A percentile compares a stretch with the other conserved stretches of the same genome.
Evolutionary conservation across 2,329 filamentous ascomycete genomes (phyloP).

Genomic region (Clonostachys solani): DNA sequence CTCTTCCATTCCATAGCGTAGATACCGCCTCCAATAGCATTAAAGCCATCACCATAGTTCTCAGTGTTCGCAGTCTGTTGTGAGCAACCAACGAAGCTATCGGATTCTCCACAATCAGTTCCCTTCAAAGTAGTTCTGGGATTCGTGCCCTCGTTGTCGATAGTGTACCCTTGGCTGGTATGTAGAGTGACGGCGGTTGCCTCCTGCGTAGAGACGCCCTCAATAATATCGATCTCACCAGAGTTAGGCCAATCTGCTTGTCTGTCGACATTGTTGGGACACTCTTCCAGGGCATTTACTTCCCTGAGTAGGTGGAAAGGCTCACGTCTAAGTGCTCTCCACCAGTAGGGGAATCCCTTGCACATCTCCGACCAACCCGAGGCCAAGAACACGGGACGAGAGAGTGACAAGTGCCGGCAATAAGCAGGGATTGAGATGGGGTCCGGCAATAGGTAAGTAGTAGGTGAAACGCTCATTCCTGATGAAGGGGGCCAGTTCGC

Average conservation of each 20-base stretch:
- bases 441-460: too few species aligned
- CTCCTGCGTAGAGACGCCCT: conserved; percentile 64
- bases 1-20: conserved; percentile 77
- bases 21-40: conserved; percentile 62
- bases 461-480: too few species aligned
- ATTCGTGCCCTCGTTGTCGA: conserved; percentile 43
- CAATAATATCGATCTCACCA: conserved; percentile 79
- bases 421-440: too few species aligned
- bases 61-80: conserved; percentile 43
- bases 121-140: conserved; percentile 38
- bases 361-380: too few species aligned
- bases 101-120: conserved; percentile 53
- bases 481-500: too few species aligned
- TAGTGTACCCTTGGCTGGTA: conserved; percentile 55
- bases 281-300: too few species aligned
- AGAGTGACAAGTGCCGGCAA: too few species aligned
- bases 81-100: conserved; percentile 55
- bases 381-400: too few species aligned
- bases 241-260: conserved; percentile 65
- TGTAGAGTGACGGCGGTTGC: conserved; percentile 66
- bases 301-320: too few species aligned
- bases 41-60: conserved; percentile 68
- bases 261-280: too few species aligned
- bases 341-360: too few species aligned
- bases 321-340: too few species aligned